Evolutionary conservation across 768 basidiomycete species (phyloP), one percentile per base, ranked within the genome.

Genomic region (Tricholoma matsutake): DNA sequence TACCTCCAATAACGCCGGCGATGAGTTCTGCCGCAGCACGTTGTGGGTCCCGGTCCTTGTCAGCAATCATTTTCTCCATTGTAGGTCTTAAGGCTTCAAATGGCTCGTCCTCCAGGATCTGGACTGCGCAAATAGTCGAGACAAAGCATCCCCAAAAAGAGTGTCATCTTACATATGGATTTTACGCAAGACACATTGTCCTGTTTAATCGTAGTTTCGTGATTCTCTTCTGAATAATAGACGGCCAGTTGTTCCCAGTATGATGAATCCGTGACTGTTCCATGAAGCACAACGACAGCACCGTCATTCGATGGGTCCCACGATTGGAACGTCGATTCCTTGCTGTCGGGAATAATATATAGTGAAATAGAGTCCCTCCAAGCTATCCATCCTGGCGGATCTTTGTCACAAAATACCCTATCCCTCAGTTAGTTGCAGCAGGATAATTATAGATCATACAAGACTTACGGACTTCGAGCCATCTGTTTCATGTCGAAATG

Each of bases 31-130:
- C 92, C 8, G 91, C 87, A 2, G 91, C 93, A 31, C 94, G 81
- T 69, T 93, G 93, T 75, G 94, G 92, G 74, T 96, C 89, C 61
- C 92, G 88, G 64, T 91, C 86, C 62, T 88, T 84, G 67, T 91
- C 83, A 8, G 73, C 71, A 18, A 94, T 75, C n/a, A 91, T 73
- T 32, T 79, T 79, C 58, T 88, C 86, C 37, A 93, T 69, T 1
- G 83, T 81, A 0, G 86, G 86, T 61, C 77, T 81, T 61, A 92
- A 75, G 0, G 78, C 78, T 57, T 84, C 79, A 57, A 92, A 83
- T 1, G 90, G 86, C 58, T 83, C 84, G 64, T 88, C 86, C 66
- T 88, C 89, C n/a, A 91, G 79, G 16, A 94, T 69, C 78, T 95
- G 92, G 69, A 90, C 87, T 90, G 61, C 60, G 71, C 45, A 55